These are phyloP conservation scores for Phytophthora citrophthora DNA, from an alignment of 352 stramenopile genomes.

Conservation along the genomic window DNA sequence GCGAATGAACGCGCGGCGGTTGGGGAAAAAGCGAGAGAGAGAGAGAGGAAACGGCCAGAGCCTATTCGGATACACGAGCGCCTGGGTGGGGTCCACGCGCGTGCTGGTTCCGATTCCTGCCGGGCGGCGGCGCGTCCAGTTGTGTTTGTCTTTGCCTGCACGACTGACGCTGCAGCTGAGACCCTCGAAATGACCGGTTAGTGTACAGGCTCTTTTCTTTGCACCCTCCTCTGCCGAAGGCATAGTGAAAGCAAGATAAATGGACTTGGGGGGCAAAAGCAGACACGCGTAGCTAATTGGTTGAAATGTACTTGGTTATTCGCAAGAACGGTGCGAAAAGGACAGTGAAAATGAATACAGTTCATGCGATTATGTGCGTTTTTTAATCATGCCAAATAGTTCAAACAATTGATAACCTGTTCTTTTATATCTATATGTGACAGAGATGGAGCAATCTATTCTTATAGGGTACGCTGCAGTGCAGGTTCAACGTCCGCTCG, in stretches of 20 bases:
- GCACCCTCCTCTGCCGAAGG: conserved; percentile 7
- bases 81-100: neutral
- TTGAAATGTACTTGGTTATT: neutral
- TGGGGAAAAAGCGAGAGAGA: neutral
- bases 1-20: conserved; percentile 3
- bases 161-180: conserved; percentile 1
- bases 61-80: neutral
- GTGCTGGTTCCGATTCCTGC: neutral
- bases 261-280: neutral
- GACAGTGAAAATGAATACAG: too few relatives aligned
- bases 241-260: conserved; percentile 18
- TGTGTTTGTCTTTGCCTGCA: conserved; percentile 9
- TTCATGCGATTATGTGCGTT: too few relatives aligned
- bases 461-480: neutral
- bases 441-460: neutral
- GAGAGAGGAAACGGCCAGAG: conserved; percentile 4
- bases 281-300: conserved; percentile 3
- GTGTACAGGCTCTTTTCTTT: conserved; percentile 12
- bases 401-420: neutral
- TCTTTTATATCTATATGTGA: neutral
- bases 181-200: conserved; percentile 15
- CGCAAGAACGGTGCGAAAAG: too few relatives aligned
- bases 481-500: neutral
- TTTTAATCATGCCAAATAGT: too few relatives aligned
- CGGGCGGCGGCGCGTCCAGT: conserved; percentile 17